Conservation (phyloP, 2,329 filamentous ascomycete species). For the Hortaea werneckii region DNA sequence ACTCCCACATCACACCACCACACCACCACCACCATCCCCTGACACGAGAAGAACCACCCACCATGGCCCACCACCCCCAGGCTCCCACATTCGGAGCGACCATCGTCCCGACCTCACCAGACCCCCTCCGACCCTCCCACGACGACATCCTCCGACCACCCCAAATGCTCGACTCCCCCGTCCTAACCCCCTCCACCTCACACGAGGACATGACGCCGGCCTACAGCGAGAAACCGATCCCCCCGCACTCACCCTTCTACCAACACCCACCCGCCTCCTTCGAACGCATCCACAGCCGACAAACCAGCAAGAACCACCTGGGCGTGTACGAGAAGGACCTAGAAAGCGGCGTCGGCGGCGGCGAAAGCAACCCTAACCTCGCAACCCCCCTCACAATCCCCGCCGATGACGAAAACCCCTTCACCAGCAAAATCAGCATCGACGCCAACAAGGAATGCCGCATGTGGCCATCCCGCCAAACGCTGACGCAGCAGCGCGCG, state of each 20-base stretch:
- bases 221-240: constrained; percentile 26
- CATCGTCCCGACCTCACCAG: constrained; percentile 22
- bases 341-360: constrained; percentile 16
- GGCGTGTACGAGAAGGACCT: constrained; percentile 29
- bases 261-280: constrained; percentile 37
- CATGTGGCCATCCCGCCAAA: constrained; percentile 42
- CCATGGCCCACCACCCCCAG: constrained; percentile 4
- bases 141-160: constrained; percentile 20
- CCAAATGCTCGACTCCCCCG: constrained; percentile 22
- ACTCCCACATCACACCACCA: not conserved
- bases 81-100: constrained; percentile 33
- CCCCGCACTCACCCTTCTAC: constrained; percentile 38
- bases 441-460: constrained; percentile 39
- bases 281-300: constrained; percentile 20
- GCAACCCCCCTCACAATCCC: constrained; percentile 22
- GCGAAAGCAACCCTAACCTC: no score
- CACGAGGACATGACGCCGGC: constrained; percentile 22
- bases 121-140: constrained; percentile 6
- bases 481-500: constrained; percentile 33
- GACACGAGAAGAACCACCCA: not conserved
- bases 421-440: constrained; percentile 30
- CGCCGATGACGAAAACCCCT: constrained; percentile 26
- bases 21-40: no score
- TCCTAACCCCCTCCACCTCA: constrained; percentile 25
- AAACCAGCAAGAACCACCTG: constrained; percentile 14